These are phyloP conservation scores for Carex parvula DNA, from an alignment of 176 grass and related monocot species.

Conservation along the genomic window DNA sequence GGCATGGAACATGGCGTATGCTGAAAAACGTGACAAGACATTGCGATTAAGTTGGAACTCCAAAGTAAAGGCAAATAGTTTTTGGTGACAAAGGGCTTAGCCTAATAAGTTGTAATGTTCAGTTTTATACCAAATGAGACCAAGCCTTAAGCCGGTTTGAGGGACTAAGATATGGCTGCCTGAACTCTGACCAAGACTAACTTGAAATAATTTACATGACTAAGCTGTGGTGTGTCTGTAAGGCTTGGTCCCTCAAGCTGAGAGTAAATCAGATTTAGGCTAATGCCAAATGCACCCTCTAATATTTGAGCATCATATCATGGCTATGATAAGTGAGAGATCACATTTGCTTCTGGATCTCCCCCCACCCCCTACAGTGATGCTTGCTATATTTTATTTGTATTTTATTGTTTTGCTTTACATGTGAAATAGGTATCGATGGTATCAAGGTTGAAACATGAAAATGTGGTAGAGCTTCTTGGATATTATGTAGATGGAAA, in stretches of 20 bases:
- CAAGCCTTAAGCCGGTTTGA: background rate
- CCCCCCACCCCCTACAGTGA: background rate
- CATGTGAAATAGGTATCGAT: slow-evolving; percentile 43
- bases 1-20: background rate
- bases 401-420: background rate
- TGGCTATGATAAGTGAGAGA: background rate
- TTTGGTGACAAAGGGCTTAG: background rate
- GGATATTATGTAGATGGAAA: slow-evolving; percentile 66
- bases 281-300: background rate
- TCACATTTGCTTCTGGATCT: background rate
- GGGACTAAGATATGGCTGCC: background rate
- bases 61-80: background rate
- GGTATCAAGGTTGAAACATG: slow-evolving; percentile 75
- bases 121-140: background rate
- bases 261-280: background rate
- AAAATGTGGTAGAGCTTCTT: slow-evolving; percentile 67
- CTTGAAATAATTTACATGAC: background rate
- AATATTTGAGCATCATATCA: background rate
- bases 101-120: background rate
- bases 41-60: background rate
- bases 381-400: background rate
- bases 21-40: background rate
- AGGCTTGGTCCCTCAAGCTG: background rate
- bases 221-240: background rate
- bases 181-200: background rate